Percentiles rank a stretch among this genome's conserved stretches.
Evolutionary conservation across 2,329 filamentous ascomycete species (phyloP).

Genomic region (Arthrobotrys pseudoclavata): DNA sequence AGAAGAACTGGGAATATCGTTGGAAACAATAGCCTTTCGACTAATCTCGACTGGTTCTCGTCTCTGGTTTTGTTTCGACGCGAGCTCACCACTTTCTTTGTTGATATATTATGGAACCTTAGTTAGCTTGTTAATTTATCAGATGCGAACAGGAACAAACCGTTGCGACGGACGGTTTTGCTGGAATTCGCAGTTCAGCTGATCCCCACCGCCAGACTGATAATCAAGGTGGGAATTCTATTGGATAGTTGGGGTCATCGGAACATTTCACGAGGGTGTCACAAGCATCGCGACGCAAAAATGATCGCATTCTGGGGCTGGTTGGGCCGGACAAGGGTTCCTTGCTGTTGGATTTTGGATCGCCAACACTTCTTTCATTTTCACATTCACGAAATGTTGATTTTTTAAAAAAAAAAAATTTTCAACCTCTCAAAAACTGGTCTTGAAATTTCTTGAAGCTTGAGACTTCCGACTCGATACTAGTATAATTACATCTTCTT

Average conservation of each 20-base stretch:
- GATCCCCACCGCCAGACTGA: neutral
- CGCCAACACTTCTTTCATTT: constrained; percentile 13
- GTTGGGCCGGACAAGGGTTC: constrained; percentile 22
- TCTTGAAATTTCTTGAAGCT: constrained; percentile 5
- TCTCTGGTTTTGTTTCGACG: neutral
- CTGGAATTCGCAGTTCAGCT: constrained; percentile 17
- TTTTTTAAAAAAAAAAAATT: neutral
- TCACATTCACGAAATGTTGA: constrained; percentile 3
- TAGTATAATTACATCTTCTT: constrained; percentile 16
- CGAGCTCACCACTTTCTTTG: constrained; percentile 2
- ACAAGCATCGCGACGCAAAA: constrained; percentile 8
- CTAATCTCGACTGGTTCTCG: constrained; percentile 4
- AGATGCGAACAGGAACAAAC: neutral
- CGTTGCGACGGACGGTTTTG: constrained; percentile 43
- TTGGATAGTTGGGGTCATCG: constrained; percentile 24
- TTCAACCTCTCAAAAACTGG: neutral
- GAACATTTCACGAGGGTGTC: constrained; percentile 21
- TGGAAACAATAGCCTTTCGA: constrained; percentile 1
- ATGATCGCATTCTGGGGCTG: constrained; percentile 2
- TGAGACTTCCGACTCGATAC: neutral
- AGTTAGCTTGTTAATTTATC: neutral
- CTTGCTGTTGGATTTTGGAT: constrained; percentile 35
- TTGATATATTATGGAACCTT: neutral
- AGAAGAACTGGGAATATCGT: constrained; percentile 3
- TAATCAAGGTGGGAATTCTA: constrained; percentile 13